Evolutionary conservation across 73 alveolate genomes (phyloP).

Genomic region (Paramecium pentaurelia): DNA sequence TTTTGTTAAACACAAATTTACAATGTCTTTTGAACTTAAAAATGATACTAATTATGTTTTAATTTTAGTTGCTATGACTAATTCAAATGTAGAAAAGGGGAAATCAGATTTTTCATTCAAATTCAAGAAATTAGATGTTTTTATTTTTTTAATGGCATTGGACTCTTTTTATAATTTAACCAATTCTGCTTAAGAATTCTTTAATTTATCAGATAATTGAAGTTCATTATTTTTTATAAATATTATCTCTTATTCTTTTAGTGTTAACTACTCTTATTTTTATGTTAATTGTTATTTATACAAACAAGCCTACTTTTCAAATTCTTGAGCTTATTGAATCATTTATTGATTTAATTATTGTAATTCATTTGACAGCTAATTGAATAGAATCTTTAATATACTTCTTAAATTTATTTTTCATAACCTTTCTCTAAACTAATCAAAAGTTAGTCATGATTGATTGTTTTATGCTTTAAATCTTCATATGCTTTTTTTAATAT

Average conservation of each 20-base stretch:
- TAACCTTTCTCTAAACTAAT: neutral
- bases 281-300: neutral
- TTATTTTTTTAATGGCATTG: neutral
- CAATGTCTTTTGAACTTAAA: neutral
- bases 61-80: neutral
- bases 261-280: neutral
- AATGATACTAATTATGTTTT: neutral
- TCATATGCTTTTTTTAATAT: slow-evolving; percentile 25
- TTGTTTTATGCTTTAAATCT: slow-evolving; percentile 20
- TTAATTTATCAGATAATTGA: neutral
- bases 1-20: neutral
- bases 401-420: slow-evolving; percentile 27
- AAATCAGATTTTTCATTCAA: neutral
- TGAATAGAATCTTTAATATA: neutral
- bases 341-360: neutral
- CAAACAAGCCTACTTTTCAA: neutral
- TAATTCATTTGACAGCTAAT: neutral
- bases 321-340: neutral
- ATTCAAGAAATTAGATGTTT: neutral
- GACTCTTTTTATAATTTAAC: neutral
- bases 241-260: neutral
- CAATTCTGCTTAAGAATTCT: neutral
- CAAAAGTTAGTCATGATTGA: slow-evolving; percentile 6
- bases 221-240: neutral
- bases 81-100: neutral